These are phyloP conservation scores for Agrocybe pediades DNA, from an alignment of 768 basidiomycete genomes.

Conservation along the genomic window DNA sequence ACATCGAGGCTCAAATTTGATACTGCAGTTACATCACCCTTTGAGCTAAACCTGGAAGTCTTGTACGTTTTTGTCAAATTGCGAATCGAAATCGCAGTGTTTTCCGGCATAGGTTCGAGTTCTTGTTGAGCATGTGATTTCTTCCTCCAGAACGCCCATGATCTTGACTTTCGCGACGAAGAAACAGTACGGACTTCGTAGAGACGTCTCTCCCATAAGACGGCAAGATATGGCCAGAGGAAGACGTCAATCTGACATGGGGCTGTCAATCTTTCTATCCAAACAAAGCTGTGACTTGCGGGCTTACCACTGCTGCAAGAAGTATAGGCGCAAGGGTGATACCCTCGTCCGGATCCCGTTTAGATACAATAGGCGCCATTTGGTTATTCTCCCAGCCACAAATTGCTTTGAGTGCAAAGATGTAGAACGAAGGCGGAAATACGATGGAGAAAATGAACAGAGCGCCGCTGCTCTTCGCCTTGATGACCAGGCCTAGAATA, in stretches of 20 bases:
- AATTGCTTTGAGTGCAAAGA: constrained; percentile 70
- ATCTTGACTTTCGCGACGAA: background rate
- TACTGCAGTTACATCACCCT: constrained; percentile 59
- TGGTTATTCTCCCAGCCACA: constrained; percentile 67
- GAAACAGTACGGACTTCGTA: constrained; percentile 51
- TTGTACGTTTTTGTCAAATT: constrained; percentile 64
- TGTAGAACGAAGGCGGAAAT: constrained; percentile 77
- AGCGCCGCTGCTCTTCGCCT: constrained; percentile 39
- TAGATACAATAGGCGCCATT: constrained; percentile 52
- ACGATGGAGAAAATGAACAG: constrained; percentile 71
- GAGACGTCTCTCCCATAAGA: constrained; percentile 55
- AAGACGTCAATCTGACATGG: constrained; percentile 62
- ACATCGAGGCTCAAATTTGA: constrained; percentile 67
- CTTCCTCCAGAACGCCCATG: constrained; percentile 2
- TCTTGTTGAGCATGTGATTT: background rate
- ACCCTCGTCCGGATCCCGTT: constrained; percentile 61
- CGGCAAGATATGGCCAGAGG: constrained; percentile 71
- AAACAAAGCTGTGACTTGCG: background rate
- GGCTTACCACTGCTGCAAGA: constrained; percentile 65
- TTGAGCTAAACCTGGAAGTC: constrained; percentile 47
- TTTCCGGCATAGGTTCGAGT: constrained; percentile 9
- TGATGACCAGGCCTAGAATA: constrained; percentile 63
- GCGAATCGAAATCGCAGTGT: constrained; percentile 61
- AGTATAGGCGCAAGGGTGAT: constrained; percentile 59
- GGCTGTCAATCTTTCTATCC: background rate